A percentile compares a stretch with the other conserved stretches of the same genome.
Evolutionary conservation across 2,329 filamentous ascomycete species (phyloP).

Genomic region (Ambrosiella cleistominuta): DNA sequence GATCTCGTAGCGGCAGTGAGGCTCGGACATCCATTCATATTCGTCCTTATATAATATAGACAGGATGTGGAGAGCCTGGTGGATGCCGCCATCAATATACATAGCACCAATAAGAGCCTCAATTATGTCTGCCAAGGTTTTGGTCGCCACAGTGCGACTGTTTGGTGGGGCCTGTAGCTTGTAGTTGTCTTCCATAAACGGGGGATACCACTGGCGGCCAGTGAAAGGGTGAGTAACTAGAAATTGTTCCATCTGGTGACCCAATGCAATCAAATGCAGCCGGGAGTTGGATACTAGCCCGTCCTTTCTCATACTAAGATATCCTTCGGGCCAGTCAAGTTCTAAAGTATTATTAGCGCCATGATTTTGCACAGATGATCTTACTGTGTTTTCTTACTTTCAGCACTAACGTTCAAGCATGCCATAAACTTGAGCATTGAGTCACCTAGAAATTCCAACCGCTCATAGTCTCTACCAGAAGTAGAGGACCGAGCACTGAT

Average conservation of each 20-base stretch:
- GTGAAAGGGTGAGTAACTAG: conserved; percentile 54
- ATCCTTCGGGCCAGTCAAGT: conserved; percentile 56
- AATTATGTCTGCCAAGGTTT: conserved; percentile 71
- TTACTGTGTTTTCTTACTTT: conserved; percentile 24
- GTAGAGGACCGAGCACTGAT: conserved; percentile 47
- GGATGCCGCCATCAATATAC: conserved; percentile 49
- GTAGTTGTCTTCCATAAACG: conserved; percentile 31
- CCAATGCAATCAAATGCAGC: conserved; percentile 47
- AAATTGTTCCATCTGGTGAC: conserved; percentile 50
- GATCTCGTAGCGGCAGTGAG: conserved; percentile 25
- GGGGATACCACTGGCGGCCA: conserved; percentile 52
- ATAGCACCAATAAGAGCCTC: conserved; percentile 70
- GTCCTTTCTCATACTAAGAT: conserved; percentile 51
- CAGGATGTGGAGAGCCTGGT: conserved; percentile 45
- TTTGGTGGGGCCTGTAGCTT: conserved; percentile 11
- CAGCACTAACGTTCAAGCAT: conserved; percentile 42
- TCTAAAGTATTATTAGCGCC: conserved; percentile 25
- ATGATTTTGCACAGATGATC: not conserved
- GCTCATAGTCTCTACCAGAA: conserved; percentile 55
- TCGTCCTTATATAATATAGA: conserved; percentile 39
- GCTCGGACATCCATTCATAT: conserved; percentile 33
- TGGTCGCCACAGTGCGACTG: conserved; percentile 42
- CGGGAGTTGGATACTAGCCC: conserved; percentile 55
- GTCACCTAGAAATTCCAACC: conserved; percentile 77
- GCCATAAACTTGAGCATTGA: conserved; percentile 61